Base-by-base conservation (phyloP, 495 filamentous ascomycete genomes). In the Diplogelasinospora grovesii region DNA sequence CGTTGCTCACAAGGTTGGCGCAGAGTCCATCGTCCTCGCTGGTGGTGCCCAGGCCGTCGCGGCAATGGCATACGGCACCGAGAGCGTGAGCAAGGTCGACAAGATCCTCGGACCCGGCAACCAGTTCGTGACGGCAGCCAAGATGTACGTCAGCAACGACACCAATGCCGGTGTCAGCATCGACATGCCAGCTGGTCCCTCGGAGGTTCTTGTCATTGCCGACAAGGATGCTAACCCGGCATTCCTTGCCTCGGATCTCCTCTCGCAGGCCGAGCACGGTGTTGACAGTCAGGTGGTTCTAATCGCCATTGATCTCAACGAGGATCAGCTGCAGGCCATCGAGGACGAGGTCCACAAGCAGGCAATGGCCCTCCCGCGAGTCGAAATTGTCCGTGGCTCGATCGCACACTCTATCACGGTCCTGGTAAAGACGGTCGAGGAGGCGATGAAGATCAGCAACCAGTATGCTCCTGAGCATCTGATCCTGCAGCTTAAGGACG, bases 81-180 rank as follows among this genome's bases (percentile, higher is more conserved):
- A 85, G 56, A 81, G 70, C 54, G 77, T 97, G 43, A 86, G 67
- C 57, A 98, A 98, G 68, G 93, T 97, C 13, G 92, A 98, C 73
- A 98, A 98, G 79, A 95, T 98, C 52, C 77, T 98, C 4, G 92
- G 92, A 1, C 92, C 92, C 2, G 92, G 92, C 26, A 98, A 98
- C 64, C 92, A 98, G 64, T 98, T 97, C 55, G 93, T 98, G 20
- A 98, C 92, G 0, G 92, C 93, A 0, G 92, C 85, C 35, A 98
- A 98, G 78, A 98, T 98, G 92, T 65, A 85, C 42, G 92, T 98
- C 6, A 81, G 81, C 57, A 98, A 97, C 62, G 93, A 97, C 56
- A 96, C 92, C 23, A 89, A 83, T 36, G 92, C 92, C 1, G 81
- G 85, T 22, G 92, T 98, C 11, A 82, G 85, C 63, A 98, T 98